Evolutionary conservation across 805 yeast species (phyloP), one percentile per base, ranked within the genome.

Genomic region (Myxozyma neglecta): DNA sequence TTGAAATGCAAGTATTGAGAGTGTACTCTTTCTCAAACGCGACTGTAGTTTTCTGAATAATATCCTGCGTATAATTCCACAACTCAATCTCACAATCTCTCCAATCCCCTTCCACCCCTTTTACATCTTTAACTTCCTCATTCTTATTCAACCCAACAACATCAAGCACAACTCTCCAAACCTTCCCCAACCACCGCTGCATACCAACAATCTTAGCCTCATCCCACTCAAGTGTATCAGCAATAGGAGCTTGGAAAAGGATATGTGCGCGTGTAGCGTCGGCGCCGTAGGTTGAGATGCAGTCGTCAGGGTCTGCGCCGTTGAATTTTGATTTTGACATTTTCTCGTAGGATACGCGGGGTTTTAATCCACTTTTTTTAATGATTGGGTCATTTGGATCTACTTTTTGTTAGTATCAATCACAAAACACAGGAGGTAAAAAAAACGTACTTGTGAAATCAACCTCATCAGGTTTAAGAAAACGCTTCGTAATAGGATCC

Each of bases 301-400:
- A 89, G 61, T 81, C 83, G 0, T 79, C 83, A 0, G 98, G 98
- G 71, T 93, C 96, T 1, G 89, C 96, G 14, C 99, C 99, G 70
- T 94, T 94, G 71, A 85, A 86, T 71, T 94, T 94, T 0, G 97
- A 92, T 74, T 94, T 94, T 1, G 97, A 92, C 99, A 94, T 94
- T 71, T 94, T 94, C 71, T 94, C 98, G 71, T 74, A 90, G 0
- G 89, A 76, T 1, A 89, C 72, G 0, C 62, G 59, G 0, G 96
- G 90, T 0, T 70, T 63, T 40, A 72, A 70, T 0, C 87, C 88
- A 0, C 87, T 78, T 0, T 73, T 79, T 37, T 70, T 79, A 8
- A 88, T 78, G 3, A 73, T 67, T 1, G 87, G 86, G 1, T 72
- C 73, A 0, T 66, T 68, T 29, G 68, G 56, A 45, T 59, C 68